Evolutionary conservation across 352 stramenopile genomes (phyloP), one percentile per base, ranked within the genome.

Genomic region (Plasmopara viticola): DNA sequence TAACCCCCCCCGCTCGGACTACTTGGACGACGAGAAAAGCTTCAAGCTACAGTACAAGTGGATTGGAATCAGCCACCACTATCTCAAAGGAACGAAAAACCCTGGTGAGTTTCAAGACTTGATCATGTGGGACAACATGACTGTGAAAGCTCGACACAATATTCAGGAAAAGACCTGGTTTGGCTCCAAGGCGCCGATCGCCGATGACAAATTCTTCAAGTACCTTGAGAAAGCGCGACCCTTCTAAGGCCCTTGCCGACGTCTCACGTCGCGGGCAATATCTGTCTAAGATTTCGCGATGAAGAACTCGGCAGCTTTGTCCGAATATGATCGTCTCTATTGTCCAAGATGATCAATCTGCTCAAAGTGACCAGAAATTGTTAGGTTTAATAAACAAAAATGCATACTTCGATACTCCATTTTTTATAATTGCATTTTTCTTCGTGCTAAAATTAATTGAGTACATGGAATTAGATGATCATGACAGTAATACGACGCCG

Each of bases 41-140:
- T 18, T 31, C 18, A 61, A 61, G 29, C 30, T 61, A 18, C 29
- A 48, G 41, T 56, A 48, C 28, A 48, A n/a, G 2, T 52, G 29
- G 41, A 7, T 44, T 4, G 18, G 42, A 44, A 20, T 40, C 30
- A 51, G 18, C 15, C 37, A 49, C 5, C 56, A 58, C 25, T 63
- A 50, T 40, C 48, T 63, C 6, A 41, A 46, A 18, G 48, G 18
- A 10, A 65, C 56, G 0, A 44, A 40, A 3, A 35, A 33, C 5
- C 7, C 42, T 7, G 56, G 61, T 8, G 17, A 61, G 14, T 52
- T 52, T 18, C 48, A 61, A 41, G 20, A 51, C 12, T 48, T 61
- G 14, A 34, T 56, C 25, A 56, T 56, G 54, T 60, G 53, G 53
- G 13, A 47, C 10, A 44, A 58, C n/a, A 48, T 58, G 52, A 58